phyloP scores from a whole-genome alignment of 2,329 filamentous ascomycete species.

The Sarocladium oryzae region DNA sequence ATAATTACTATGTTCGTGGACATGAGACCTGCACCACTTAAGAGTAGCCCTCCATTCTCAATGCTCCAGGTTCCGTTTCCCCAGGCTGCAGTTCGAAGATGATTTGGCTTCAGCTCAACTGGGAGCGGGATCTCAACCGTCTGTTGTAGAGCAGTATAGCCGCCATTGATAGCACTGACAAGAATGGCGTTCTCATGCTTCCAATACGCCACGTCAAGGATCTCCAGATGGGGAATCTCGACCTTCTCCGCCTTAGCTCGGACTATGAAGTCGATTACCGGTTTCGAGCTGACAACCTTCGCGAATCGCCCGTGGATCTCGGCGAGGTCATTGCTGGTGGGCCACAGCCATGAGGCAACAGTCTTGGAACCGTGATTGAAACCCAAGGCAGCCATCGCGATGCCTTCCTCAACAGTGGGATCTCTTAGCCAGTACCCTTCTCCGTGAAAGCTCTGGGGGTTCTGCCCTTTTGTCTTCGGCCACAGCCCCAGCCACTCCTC shows the following conservation, averaged over 20 bases:
- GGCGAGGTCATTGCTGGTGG: constrained; percentile 29
- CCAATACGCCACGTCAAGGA: constrained; percentile 20
- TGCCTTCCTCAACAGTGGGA: constrained; percentile 35
- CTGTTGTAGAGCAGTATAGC: constrained; percentile 13
- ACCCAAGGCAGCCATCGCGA: constrained; percentile 37
- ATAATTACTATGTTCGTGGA: constrained; percentile 19
- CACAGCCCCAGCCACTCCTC: constrained; percentile 35
- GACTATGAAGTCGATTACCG: constrained; percentile 34
- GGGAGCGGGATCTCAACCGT: constrained; percentile 15
- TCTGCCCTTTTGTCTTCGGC: constrained; percentile 36
- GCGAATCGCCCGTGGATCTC: constrained; percentile 33
- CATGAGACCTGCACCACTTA: constrained; percentile 15
- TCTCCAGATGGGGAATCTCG: constrained; percentile 2
- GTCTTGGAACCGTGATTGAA: constrained; percentile 39
- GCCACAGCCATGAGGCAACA: constrained; percentile 40
- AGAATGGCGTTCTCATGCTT: constrained; percentile 13
- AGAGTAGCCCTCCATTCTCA: constrained; percentile 8
- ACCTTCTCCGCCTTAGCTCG: constrained; percentile 19
- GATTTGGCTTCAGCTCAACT: constrained; percentile 9
- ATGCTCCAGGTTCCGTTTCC: constrained; percentile 16
- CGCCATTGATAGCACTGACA: constrained; percentile 19
- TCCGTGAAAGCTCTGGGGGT: constrained; percentile 41
- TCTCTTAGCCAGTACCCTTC: constrained; percentile 42
- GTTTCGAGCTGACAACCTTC: constrained; percentile 26
- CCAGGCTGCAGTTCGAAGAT: constrained; percentile 14